Evolutionary conservation across 202 grass and related monocot species (phyloP).

Genomic region (Schoenoplectus triqueter): DNA sequence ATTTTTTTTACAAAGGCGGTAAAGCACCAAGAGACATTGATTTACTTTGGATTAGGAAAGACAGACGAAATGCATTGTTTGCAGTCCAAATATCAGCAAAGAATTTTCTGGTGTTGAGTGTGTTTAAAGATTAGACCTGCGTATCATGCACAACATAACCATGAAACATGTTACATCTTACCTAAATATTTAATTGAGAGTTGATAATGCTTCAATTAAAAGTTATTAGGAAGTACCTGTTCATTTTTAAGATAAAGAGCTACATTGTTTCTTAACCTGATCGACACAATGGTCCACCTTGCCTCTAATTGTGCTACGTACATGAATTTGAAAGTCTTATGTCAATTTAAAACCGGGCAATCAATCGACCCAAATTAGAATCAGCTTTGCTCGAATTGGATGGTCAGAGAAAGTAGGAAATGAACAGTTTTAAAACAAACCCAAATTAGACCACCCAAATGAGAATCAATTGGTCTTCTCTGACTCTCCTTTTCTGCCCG

Average conservation of each 20-base stretch:
- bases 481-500: no score
- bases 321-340: slow-evolving; percentile 11
- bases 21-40: not conserved
- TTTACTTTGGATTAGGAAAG: not conserved
- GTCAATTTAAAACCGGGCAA: not conserved
- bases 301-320: not conserved
- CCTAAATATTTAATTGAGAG: slow-evolving; percentile 5
- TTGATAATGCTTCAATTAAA: slow-evolving; percentile 4
- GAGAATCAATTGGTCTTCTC: no score
- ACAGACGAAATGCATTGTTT: not conserved
- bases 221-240: not conserved
- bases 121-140: not conserved
- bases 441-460: not conserved
- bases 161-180: not conserved
- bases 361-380: not conserved
- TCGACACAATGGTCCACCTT: not conserved
- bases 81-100: not conserved
- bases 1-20: not conserved
- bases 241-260: not conserved
- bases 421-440: not conserved
- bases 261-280: not conserved
- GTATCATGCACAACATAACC: not conserved
- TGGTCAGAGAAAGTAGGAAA: not conserved
- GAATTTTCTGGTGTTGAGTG: not conserved
- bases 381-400: not conserved